Evolutionary conservation across 2,329 filamentous ascomycete genomes (phyloP).

Genomic region (Diatrype stigma): DNA sequence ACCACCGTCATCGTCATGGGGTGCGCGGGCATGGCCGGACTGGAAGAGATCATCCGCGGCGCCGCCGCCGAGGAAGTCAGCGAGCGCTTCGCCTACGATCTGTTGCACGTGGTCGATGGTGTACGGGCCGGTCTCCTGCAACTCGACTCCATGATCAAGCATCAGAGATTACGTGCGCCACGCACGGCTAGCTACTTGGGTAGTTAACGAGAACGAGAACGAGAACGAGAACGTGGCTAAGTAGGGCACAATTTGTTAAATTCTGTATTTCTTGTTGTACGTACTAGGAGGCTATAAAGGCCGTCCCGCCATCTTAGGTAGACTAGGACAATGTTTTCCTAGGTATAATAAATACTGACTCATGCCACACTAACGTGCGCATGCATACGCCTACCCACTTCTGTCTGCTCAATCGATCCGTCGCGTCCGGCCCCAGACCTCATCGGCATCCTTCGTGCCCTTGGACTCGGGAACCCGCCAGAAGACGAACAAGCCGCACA

Average conservation of each 20-base stretch:
- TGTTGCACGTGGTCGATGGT: slow-evolving; percentile 72
- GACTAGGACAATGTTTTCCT: too few relatives aligned
- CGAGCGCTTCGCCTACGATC: slow-evolving; percentile 46
- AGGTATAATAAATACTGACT: too few relatives aligned
- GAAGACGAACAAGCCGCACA: slow-evolving; percentile 68
- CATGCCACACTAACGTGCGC: too few relatives aligned
- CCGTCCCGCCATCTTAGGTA: too few relatives aligned
- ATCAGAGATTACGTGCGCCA: slow-evolving; percentile 32
- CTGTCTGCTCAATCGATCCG: slow-evolving; percentile 49
- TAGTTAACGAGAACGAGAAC: not conserved
- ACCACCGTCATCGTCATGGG: slow-evolving; percentile 75
- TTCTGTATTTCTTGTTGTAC: too few relatives aligned
- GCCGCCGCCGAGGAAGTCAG: slow-evolving; percentile 64
- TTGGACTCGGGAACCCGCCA: slow-evolving; percentile 81
- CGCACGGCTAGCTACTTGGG: not conserved
- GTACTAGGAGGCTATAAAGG: too few relatives aligned
- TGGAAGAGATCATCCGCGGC: slow-evolving; percentile 70
- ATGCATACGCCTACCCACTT: too few relatives aligned
- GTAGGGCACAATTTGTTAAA: too few relatives aligned
- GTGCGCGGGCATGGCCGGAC: slow-evolving; percentile 85
- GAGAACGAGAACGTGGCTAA: not conserved
- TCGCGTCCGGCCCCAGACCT: slow-evolving; percentile 78
- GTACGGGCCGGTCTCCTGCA: slow-evolving; percentile 65
- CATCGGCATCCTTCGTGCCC: slow-evolving; percentile 76
- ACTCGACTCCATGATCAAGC: slow-evolving; percentile 51